Evolutionary conservation across 2,329 filamentous ascomycete genomes (phyloP), one percentile per base, ranked within the genome.

Genomic region (Shiraia bambusicola): DNA sequence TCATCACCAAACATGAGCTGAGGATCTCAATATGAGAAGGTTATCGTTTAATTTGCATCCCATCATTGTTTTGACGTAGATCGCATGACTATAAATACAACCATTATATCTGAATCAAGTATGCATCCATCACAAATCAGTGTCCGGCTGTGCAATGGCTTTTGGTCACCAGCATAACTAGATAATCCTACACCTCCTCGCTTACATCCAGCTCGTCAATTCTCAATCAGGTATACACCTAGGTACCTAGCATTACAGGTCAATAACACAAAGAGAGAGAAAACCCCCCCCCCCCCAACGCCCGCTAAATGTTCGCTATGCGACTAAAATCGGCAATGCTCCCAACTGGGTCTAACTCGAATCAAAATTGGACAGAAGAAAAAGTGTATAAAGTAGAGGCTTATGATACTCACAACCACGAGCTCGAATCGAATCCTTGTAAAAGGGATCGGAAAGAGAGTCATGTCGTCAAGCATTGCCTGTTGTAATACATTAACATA

Each of bases 221-320:
- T 35, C 39, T 17, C 34, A 37, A 28, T 19, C 28, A 37, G 29
- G 34, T 35, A 47, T 42, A 37, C 39, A 51, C 46, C 43, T 51
- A 40, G 48, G 45, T 49, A 49, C 28, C 49, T 33, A 28, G 40
- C 40, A 36, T 11, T 28, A 15, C 28, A 24, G 13, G 34, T 39
- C 25, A 31, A 47, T 26, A 28, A 32, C 29, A 47, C 16, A 41
- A 36, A 38, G 33, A 39, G 51, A 45, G 47, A 17, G 43, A 48
- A 63, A n/a, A n/a, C n/a, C n/a, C n/a, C n/a, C n/a, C n/a, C n/a
- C n/a, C n/a, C n/a, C n/a, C n/a, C n/a, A n/a, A 66, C 61, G 59
- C 64, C 64, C 61, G 61, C 64, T 62, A 61, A 35, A 52, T 56
- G 50, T 52, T 57, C 59, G 54, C 53, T 43, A 53, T 59, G 50